These are phyloP conservation scores for Leishmania turanica DNA, from an alignment of 208 protist species.

Conservation along the genomic window DNA sequence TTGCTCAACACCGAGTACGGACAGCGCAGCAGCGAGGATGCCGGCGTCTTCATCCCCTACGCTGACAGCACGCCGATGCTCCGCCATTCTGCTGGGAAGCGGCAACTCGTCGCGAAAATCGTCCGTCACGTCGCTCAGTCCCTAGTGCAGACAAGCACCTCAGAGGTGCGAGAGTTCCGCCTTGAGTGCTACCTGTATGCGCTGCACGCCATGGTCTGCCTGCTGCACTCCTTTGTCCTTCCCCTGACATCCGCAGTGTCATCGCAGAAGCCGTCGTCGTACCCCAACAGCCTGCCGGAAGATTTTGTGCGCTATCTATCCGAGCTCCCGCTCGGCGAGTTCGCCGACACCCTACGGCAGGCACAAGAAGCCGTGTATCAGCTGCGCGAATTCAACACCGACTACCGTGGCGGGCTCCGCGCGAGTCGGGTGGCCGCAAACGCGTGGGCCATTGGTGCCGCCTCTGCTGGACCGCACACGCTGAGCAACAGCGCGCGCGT, in stretches of 20 bases:
- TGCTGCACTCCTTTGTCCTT: constrained; percentile 76
- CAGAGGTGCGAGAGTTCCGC: constrained; percentile 19
- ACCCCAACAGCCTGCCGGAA: neutral
- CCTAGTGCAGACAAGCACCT: constrained; percentile 8
- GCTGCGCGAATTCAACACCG: constrained; percentile 56
- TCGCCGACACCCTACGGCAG: constrained; percentile 44
- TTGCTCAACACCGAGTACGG: constrained; percentile 62
- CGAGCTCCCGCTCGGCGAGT: constrained; percentile 31
- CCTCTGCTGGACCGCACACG: constrained; percentile 28
- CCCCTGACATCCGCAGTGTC: constrained; percentile 5
- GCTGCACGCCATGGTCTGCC: constrained; percentile 67
- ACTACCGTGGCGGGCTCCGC: constrained; percentile 52
- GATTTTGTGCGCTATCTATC: constrained; percentile 40
- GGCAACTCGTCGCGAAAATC: constrained; percentile 7
- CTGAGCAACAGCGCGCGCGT: constrained; percentile 33
- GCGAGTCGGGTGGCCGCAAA: neutral
- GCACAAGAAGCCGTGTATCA: constrained; percentile 56
- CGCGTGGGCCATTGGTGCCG: neutral
- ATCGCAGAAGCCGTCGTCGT: constrained; percentile 2
- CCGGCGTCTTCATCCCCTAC: constrained; percentile 1
- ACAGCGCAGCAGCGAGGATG: constrained; percentile 17
- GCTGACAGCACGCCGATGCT: constrained; percentile 19
- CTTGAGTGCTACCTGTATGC: constrained; percentile 58
- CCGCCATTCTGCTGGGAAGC: constrained; percentile 26
- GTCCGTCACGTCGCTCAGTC: constrained; percentile 27